Conservation (phyloP, 768 basidiomycete genomes). For the Erythrobasidium yunnanense region DNA sequence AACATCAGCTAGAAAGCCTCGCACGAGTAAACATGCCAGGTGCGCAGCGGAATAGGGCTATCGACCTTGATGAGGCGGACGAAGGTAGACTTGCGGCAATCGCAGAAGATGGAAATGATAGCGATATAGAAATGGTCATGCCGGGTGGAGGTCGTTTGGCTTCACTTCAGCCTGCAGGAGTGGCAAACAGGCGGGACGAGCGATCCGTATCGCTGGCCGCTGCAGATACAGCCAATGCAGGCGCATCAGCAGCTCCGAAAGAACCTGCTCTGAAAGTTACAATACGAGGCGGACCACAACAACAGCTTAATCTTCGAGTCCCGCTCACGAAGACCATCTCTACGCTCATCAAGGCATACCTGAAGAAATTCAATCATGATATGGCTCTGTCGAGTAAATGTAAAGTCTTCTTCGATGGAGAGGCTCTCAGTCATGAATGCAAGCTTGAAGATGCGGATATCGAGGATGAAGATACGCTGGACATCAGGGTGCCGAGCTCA, state of each 20-base stretch:
- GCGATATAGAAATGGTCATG: too few relatives aligned
- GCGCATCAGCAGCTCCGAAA: background rate
- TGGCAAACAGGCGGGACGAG: background rate
- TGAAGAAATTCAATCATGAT: background rate
- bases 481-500: constrained; percentile 13
- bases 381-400: background rate
- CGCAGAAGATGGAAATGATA: background rate
- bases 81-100: background rate
- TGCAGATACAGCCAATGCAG: background rate
- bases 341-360: constrained; percentile 13
- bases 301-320: too few relatives aligned
- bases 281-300: background rate
- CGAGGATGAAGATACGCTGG: constrained; percentile 24
- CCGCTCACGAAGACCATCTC: background rate
- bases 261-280: background rate
- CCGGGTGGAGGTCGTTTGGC: too few relatives aligned
- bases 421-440: background rate
- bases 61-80: background rate
- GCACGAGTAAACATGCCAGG: background rate
- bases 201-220: background rate
- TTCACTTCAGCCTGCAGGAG: background rate
- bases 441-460: constrained; percentile 1
- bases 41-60: background rate
- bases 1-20: background rate
- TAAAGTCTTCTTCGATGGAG: constrained; percentile 16